Percentiles rank a stretch among this genome's conserved stretches.
phyloP scores from a whole-genome alignment of 352 stramenopile species.

The Nothophytophthora sp. region DNA sequence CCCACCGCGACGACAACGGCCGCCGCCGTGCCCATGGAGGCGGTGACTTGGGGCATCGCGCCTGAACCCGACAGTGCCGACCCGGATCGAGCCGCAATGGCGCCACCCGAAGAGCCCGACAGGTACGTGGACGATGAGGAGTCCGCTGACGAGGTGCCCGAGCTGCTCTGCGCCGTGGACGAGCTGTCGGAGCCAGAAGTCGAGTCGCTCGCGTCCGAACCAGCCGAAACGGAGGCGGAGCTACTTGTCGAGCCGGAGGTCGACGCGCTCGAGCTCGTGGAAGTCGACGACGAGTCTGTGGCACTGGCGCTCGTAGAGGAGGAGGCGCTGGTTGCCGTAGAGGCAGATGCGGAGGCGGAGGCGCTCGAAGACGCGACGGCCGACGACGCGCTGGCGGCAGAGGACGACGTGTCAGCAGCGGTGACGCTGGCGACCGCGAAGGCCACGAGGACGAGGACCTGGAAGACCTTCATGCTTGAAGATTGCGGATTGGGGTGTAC shows the following conservation, averaged over 20 bases:
- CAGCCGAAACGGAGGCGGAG: conserved; percentile 2
- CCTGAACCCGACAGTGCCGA: conserved; percentile 23
- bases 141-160: conserved; percentile 10
- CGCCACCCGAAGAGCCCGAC: conserved; percentile 8
- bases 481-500: too few relatives aligned
- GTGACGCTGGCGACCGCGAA: too few relatives aligned
- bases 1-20: too few relatives aligned
- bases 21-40: too few relatives aligned
- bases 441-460: too few relatives aligned
- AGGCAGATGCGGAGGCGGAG: conserved; percentile 4
- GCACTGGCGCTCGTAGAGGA: too few relatives aligned
- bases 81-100: conserved; percentile 23
- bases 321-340: background rate
- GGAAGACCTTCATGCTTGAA: too few relatives aligned
- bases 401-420: too few relatives aligned
- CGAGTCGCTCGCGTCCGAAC: background rate
- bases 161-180: conserved; percentile 20
- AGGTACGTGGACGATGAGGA: conserved; percentile 2
- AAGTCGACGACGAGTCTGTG: background rate
- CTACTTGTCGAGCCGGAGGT: background rate
- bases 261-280: background rate
- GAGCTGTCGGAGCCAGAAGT: conserved; percentile 8
- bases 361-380: conserved; percentile 11
- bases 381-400: conserved; percentile 4
- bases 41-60: conserved; percentile 14